These are phyloP conservation scores for Exserohilum rostratum DNA, from an alignment of 2,329 filamentous ascomycete species.

Conservation along the genomic window DNA sequence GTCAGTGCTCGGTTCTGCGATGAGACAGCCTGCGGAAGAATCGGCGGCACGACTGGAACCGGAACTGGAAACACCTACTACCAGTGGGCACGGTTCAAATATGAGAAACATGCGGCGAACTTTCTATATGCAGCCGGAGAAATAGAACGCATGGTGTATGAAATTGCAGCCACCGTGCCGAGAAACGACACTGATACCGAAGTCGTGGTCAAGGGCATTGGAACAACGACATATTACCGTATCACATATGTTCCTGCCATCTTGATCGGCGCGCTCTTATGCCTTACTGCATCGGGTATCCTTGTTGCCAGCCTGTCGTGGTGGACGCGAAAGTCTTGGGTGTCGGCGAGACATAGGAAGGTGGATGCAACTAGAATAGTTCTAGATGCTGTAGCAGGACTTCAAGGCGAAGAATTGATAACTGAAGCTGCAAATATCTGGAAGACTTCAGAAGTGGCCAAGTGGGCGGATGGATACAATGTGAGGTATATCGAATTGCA, in stretches of 20 bases:
- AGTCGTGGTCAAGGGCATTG: constrained; percentile 4
- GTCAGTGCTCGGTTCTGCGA: too few relatives aligned
- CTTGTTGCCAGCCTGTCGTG: not conserved
- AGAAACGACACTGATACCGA: constrained; percentile 1
- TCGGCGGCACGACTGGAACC: not conserved
- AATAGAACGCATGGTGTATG: constrained; percentile 19
- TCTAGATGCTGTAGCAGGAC: not conserved
- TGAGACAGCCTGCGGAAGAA: not conserved
- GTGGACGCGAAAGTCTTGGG: not conserved
- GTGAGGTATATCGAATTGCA: too few relatives aligned
- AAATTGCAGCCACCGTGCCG: constrained; percentile 14
- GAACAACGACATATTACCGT: constrained; percentile 9
- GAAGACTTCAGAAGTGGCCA: too few relatives aligned
- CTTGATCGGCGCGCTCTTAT: constrained; percentile 8
- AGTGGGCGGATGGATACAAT: too few relatives aligned
- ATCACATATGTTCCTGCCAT: constrained; percentile 24
- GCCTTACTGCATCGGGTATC: not conserved
- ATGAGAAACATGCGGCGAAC: constrained; percentile 11
- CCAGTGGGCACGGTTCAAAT: too few relatives aligned
- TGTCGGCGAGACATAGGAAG: not conserved
- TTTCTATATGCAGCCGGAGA: constrained; percentile 22
- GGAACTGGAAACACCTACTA: not conserved
- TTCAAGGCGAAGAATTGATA: too few relatives aligned
- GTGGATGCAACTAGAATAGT: constrained; percentile 1
- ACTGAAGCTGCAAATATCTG: too few relatives aligned